Evolutionary conservation across 139 green algal species (phyloP).

Genomic region (Tetradesmus obliquus): DNA sequence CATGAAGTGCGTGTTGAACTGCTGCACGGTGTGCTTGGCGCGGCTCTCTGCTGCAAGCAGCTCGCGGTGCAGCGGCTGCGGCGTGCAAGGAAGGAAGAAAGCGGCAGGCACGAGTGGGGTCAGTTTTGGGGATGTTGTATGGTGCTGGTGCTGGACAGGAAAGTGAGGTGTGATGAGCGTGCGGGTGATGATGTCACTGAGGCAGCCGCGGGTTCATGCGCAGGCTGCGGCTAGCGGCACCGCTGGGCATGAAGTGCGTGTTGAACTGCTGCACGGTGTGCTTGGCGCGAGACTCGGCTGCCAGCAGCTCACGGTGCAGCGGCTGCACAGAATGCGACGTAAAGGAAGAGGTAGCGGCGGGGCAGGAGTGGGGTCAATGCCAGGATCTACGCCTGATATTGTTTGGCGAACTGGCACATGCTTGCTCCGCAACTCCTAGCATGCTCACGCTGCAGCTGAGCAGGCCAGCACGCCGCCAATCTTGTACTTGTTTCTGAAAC

Average conservation of each 20-base stretch:
- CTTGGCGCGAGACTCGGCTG: background rate
- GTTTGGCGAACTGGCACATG: too few relatives aligned
- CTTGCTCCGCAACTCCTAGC: too few relatives aligned
- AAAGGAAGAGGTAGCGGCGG: background rate
- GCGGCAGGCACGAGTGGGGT: background rate
- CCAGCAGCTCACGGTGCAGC: background rate
- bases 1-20: constrained; percentile 64
- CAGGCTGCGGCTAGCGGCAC: constrained; percentile 42
- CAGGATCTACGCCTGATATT: too few relatives aligned
- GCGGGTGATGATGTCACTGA: background rate
- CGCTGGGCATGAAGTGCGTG: constrained; percentile 66
- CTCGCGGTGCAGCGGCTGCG: constrained; percentile 27
- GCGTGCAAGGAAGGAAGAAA: background rate
- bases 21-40: constrained; percentile 48
- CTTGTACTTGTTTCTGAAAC: too few relatives aligned
- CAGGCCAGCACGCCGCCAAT: too few relatives aligned
- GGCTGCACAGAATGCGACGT: background rate
- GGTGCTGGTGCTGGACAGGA: background rate
- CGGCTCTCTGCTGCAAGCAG: background rate
- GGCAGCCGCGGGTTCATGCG: constrained; percentile 64
- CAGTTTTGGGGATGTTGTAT: background rate
- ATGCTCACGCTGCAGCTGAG: too few relatives aligned
- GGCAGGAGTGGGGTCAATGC: too few relatives aligned
- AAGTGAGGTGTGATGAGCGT: background rate
- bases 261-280: constrained; percentile 55